Evolutionary conservation across 2,329 filamentous ascomycete species (phyloP).

Genomic region (Penicillium janthinellum): DNA sequence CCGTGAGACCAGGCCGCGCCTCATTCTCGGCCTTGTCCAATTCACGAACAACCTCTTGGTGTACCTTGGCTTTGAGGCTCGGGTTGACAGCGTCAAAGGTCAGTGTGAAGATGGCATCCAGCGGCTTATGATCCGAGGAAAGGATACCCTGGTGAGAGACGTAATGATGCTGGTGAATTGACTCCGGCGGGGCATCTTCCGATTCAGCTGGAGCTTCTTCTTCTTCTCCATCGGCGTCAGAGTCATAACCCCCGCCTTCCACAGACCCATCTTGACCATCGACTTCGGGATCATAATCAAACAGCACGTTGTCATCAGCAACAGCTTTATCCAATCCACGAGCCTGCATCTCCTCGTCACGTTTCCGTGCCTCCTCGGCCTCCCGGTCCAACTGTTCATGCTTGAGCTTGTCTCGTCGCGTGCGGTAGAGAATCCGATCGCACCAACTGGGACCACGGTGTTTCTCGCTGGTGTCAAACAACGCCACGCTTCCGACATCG

Average conservation of each 20-base stretch:
- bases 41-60: conserved; percentile 83
- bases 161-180: conserved; percentile 67
- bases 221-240: conserved; percentile 54
- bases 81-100: conserved; percentile 86
- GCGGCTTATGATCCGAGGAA: conserved; percentile 93
- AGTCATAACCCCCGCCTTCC: conserved; percentile 58
- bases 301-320: conserved; percentile 80
- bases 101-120: conserved; percentile 79
- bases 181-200: conserved; percentile 46
- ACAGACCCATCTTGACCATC: conserved; percentile 60
- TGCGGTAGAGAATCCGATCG: conserved; percentile 87
- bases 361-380: conserved; percentile 66
- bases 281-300: conserved; percentile 84
- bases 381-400: conserved; percentile 67
- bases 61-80: conserved; percentile 77
- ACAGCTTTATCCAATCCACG: conserved; percentile 72
- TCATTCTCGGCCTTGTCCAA: conserved; percentile 92
- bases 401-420: conserved; percentile 66
- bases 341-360: conserved; percentile 82
- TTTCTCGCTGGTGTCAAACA: conserved; percentile 96
- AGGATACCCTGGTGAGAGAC: conserved; percentile 84
- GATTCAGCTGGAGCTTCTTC: conserved; percentile 30
- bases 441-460: conserved; percentile 93
- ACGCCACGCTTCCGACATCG: conserved; percentile 85
- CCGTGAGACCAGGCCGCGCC: conserved; percentile 75